Evolutionary conservation across 352 stramenopile genomes (phyloP).

Genomic region (Phytophthora europaea): DNA sequence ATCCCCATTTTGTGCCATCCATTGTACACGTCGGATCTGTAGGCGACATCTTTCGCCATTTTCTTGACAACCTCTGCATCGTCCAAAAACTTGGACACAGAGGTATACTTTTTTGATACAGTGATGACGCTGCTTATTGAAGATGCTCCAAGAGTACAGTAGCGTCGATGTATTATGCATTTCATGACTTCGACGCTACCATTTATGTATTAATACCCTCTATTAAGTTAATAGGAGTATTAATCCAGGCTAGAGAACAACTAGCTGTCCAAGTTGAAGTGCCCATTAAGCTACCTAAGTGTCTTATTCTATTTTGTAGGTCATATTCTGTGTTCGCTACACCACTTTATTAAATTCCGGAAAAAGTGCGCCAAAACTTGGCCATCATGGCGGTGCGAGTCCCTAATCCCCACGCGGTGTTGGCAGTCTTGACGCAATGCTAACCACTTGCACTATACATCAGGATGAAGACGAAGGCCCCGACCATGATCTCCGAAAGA

Average conservation of each 20-base stretch:
- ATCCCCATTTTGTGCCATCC: background rate
- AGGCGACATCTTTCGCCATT: background rate
- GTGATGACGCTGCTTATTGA: too few species aligned
- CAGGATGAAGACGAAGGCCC: slow-evolving; percentile 10
- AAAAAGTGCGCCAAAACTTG: slow-evolving; percentile 1
- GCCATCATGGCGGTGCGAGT: background rate
- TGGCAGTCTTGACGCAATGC: background rate
- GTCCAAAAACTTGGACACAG: background rate
- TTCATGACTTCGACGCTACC: too few species aligned
- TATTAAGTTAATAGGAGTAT: too few species aligned
- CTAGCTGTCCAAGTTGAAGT: background rate
- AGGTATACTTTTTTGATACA: too few species aligned
- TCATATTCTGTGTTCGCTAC: background rate
- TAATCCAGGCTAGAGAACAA: background rate
- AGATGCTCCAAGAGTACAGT: too few species aligned
- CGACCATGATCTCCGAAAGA: background rate
- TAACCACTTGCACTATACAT: background rate
- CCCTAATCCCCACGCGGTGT: background rate
- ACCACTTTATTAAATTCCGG: background rate
- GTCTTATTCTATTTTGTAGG: background rate
- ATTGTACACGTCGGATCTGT: background rate
- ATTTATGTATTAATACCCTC: too few species aligned
- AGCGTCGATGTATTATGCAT: too few species aligned
- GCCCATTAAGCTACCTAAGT: background rate
- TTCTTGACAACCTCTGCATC: background rate